Base-by-base conservation (phyloP, 2,329 filamentous ascomycete species). In the Fulvia fulva region DNA sequence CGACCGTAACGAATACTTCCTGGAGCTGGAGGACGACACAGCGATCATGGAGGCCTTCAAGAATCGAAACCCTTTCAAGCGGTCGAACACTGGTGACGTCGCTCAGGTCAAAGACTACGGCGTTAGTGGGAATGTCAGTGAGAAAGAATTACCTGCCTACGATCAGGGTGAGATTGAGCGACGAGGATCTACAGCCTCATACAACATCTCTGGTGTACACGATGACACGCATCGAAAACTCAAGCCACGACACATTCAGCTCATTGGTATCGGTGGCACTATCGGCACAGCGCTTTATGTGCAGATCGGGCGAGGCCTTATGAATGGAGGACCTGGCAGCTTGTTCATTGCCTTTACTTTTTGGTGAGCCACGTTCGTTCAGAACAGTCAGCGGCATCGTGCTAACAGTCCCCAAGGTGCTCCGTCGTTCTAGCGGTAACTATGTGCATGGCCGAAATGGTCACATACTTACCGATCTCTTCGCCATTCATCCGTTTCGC, bases 401-500 rank as follows among this genome's bases (percentile, higher is more conserved):
- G 26, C 51, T 53, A 5, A 53, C n/a, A 46, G 37, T 28, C 26
- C n/a, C 16, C 19, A n/a, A 63, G 63, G 63, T 65, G 63, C 55
- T 61, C 61, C 25, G 63, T 65, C 11, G 56, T 65, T n/a, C 61
- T 63, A 12, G 58, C 63, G 9, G 64, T 68, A 9, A 68, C 65
- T 2, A 52, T 65, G 25, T 65, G 76, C 69, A 83, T 89, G 76
- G 86, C 87, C 12, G 88, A 91, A 71, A 90, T 91, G 87, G 87
- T 89, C 7, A 88, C 87, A 0, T 90, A 88, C 63, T 76, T 90
- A 2, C 88, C 89, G 7, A 88, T 91, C 55, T 89, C 87, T 0
- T 90, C 87, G 43, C 87, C 88, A 0, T 91, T 92, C 71, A 88
- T 91, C 68, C 85, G 87, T 25, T 90, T 91, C 67, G 88, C 88